phyloP scores from a whole-genome alignment of 1,139 yeast species.

The Debaryomyces robertsiae region DNA sequence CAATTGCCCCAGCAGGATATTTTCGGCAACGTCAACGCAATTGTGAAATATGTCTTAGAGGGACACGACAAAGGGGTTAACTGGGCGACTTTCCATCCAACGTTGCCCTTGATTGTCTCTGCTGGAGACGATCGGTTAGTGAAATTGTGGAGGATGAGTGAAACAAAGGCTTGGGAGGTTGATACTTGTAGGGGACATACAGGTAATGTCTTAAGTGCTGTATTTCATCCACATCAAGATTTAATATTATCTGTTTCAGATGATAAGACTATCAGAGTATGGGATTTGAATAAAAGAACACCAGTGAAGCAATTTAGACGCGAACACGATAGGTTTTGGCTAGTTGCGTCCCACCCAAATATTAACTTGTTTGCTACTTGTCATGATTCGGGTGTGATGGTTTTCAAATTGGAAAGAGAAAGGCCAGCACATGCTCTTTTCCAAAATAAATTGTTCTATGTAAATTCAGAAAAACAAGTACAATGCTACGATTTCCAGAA shows the following conservation, averaged over 20 bases:
- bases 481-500: slow-evolving; percentile 71
- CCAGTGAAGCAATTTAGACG: slow-evolving; percentile 94
- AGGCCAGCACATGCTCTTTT: slow-evolving; percentile 84
- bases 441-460: slow-evolving; percentile 71
- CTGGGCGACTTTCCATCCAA: slow-evolving; percentile 98
- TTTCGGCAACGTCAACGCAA: slow-evolving; percentile 91
- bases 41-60: slow-evolving; percentile 93
- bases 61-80: slow-evolving; percentile 99
- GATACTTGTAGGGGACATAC: slow-evolving; percentile 98
- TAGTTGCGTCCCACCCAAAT: slow-evolving; percentile 83
- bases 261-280: slow-evolving; percentile 94
- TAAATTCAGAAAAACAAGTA: slow-evolving; percentile 85
- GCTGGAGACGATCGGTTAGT: slow-evolving; percentile 97
- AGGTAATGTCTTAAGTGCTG: slow-evolving; percentile 84
- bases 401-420: slow-evolving; percentile 95
- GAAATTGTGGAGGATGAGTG: slow-evolving; percentile 97
- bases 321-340: slow-evolving; percentile 95
- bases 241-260: slow-evolving; percentile 91
- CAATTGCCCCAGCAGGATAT: slow-evolving; percentile 85
- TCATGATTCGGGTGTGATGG: slow-evolving; percentile 97
- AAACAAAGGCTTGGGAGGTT: slow-evolving; percentile 98
- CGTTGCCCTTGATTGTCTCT: slow-evolving; percentile 90
- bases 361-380: slow-evolving; percentile 95
- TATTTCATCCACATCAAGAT: slow-evolving; percentile 94
- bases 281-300: slow-evolving; percentile 94